Percentiles rank a stretch among this genome's conserved stretches.
phyloP scores from a whole-genome alignment of 441 rosid species.

The Erysimum pusillum region DNA sequence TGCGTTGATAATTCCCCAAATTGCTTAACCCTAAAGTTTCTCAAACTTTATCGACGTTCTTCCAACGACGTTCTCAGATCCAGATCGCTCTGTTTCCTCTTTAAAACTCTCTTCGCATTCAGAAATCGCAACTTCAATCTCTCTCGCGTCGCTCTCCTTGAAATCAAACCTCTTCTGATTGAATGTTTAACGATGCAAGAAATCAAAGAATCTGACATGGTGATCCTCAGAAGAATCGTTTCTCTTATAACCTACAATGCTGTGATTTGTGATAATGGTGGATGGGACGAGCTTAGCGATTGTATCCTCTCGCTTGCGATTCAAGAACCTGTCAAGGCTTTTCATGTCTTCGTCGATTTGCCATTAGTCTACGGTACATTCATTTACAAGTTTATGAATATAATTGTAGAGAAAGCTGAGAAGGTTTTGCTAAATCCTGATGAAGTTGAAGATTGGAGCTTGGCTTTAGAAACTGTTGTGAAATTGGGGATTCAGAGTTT shows the following conservation, averaged over 20 bases:
- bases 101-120: neutral
- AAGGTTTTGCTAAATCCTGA: neutral
- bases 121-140: neutral
- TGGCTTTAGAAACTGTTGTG: conserved; percentile 23
- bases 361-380: neutral
- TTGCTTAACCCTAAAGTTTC: neutral
- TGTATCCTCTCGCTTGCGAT: conserved; percentile 1
- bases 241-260: conserved; percentile 12
- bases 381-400: neutral
- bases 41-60: neutral
- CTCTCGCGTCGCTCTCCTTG: neutral
- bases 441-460: conserved; percentile 19
- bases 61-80: neutral
- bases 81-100: neutral
- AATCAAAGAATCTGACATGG: neutral
- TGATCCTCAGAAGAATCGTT: neutral
- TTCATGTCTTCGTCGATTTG: conserved; percentile 21
- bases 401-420: neutral
- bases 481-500: conserved; percentile 32
- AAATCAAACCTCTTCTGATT: conserved; percentile 20
- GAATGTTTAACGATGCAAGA: neutral
- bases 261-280: neutral
- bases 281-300: conserved; percentile 29
- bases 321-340: conserved; percentile 10
- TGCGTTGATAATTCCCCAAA: neutral